Evolutionary conservation across 163 green algal species (phyloP).

Genomic region (Scenedesmus sp.): DNA sequence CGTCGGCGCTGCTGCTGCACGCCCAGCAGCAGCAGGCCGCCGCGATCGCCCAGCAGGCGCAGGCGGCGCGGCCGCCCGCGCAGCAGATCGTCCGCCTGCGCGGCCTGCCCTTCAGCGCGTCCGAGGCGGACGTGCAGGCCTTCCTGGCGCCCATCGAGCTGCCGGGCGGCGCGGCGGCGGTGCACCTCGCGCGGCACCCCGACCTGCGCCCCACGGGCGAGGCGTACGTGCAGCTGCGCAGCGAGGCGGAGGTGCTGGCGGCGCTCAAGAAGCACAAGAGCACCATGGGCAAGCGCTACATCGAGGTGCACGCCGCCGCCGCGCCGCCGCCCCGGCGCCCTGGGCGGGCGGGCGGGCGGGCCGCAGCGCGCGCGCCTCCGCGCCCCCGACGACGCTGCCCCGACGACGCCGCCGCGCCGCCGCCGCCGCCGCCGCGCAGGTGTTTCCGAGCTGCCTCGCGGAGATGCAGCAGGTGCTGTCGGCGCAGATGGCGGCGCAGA

Average conservation of each 20-base stretch:
- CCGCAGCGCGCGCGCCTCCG: conserved; percentile 59
- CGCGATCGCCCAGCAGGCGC: conserved; percentile 54
- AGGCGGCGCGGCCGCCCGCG: conserved; percentile 81
- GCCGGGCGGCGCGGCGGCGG: background rate
- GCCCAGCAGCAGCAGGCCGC: background rate
- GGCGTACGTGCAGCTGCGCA: conserved; percentile 31
- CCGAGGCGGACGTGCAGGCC: conserved; percentile 1
- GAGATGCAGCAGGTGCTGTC: background rate
- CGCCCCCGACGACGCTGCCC: conserved; percentile 40
- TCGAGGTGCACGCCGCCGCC: conserved; percentile 8
- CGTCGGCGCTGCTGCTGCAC: background rate
- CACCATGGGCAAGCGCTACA: conserved; percentile 41
- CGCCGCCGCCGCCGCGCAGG: background rate
- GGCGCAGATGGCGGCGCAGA: too few species aligned
- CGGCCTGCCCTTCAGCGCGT: conserved; percentile 56
- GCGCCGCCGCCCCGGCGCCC: background rate
- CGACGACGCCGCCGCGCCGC: conserved; percentile 49
- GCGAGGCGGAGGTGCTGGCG: background rate
- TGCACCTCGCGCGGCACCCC: conserved; percentile 8
- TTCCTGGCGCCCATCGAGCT: conserved; percentile 29
- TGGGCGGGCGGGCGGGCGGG: conserved; percentile 63
- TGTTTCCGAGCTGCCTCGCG: background rate
- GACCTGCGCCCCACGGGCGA: conserved; percentile 30
- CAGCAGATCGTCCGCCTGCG: conserved; percentile 70
- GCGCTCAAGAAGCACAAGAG: conserved; percentile 38